These are phyloP conservation scores for Oryza brachyantha DNA, from an alignment of 176 grass and related monocot species.

Conservation along the genomic window DNA sequence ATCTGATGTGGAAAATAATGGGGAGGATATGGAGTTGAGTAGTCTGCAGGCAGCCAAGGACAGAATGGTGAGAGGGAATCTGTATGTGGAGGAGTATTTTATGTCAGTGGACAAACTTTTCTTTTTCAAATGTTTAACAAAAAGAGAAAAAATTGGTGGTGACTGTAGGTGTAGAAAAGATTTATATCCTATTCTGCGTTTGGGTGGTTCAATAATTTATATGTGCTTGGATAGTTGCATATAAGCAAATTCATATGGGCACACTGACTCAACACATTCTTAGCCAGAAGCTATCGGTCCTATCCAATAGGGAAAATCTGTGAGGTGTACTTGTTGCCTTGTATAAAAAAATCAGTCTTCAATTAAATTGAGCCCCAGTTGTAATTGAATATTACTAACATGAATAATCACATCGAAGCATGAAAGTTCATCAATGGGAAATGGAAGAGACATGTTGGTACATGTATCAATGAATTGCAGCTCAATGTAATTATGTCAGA, in stretches of 20 bases:
- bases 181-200: conserved; percentile 6
- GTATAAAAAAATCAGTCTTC: not conserved
- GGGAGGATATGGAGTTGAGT: not conserved
- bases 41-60: not conserved
- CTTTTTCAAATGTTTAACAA: not conserved
- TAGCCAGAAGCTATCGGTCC: not conserved
- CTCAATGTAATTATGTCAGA: not conserved
- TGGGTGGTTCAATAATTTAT: not conserved
- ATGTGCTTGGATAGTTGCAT: too few species aligned
- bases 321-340: not conserved
- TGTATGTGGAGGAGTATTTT: not conserved
- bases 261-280: not conserved
- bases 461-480: not conserved
- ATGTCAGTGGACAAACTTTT: not conserved
- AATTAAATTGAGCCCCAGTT: not conserved
- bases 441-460: not conserved
- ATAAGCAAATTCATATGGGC: too few species aligned
- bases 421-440: not conserved
- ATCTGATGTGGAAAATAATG: not conserved
- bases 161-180: not conserved
- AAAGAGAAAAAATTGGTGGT: not conserved
- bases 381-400: not conserved
- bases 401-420: not conserved
- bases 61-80: not conserved
- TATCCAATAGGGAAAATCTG: not conserved